These are phyloP conservation scores for Sugiyamaella neomexicana DNA, from an alignment of 1,139 yeast genomes.

Conservation along the genomic window DNA sequence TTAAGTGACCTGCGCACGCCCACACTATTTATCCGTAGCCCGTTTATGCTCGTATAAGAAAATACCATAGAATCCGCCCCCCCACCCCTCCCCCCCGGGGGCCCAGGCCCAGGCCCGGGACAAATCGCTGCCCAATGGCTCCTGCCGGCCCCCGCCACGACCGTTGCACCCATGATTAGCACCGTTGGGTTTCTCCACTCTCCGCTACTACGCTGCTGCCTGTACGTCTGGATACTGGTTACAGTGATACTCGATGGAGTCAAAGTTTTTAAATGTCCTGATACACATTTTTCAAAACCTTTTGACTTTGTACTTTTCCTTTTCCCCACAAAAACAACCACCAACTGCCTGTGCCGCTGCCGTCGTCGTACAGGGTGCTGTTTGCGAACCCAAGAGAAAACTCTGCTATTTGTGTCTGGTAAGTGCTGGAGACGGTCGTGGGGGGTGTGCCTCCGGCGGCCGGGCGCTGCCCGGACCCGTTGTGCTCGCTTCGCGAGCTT, in stretches of 20 bases:
- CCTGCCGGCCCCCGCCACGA: neutral
- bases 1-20: neutral
- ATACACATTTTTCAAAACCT: neutral
- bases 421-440: neutral
- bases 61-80: neutral
- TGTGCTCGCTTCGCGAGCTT: neutral
- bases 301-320: neutral
- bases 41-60: neutral
- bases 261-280: neutral
- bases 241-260: constrained; percentile 10
- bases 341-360: neutral
- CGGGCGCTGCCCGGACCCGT: neutral
- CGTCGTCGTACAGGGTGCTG: neutral
- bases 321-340: constrained; percentile 4
- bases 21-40: neutral
- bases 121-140: no score
- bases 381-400: neutral
- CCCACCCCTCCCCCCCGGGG: neutral
- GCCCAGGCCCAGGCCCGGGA: no score
- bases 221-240: neutral
- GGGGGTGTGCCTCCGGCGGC: neutral
- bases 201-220: neutral
- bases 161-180: neutral
- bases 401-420: neutral
- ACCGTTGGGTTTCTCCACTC: neutral